A percentile compares a stretch with the other conserved stretches of the same genome.
These are phyloP conservation scores for Pyrenophora teres DNA, from an alignment of 2,329 filamentous ascomycete species.

Conservation along the genomic window DNA sequence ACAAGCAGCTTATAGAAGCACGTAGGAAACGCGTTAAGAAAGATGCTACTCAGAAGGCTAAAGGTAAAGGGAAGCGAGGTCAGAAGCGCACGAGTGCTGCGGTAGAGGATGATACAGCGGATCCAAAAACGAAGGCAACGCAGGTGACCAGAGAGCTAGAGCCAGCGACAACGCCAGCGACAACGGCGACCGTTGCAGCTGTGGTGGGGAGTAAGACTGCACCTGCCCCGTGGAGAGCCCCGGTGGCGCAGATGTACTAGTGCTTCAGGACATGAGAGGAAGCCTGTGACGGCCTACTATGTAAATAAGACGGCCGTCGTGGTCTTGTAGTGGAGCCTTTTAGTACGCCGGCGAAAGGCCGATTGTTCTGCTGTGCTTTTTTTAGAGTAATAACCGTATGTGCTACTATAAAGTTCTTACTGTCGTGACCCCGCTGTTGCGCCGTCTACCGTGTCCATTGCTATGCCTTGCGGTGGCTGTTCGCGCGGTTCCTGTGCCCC, in stretches of 20 bases:
- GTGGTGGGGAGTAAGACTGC: too few relatives aligned
- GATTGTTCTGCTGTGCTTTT: neutral
- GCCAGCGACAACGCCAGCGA: neutral
- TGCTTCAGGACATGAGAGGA: neutral
- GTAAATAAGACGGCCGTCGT: neutral
- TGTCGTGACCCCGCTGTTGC: neutral
- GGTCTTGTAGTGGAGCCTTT: neutral
- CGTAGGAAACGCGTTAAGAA: conserved; percentile 25
- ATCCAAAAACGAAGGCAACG: neutral
- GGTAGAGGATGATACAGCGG: neutral
- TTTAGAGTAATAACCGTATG: neutral
- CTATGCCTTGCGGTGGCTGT: neutral
- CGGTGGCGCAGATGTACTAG: conserved; percentile 3
- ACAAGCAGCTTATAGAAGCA: conserved; percentile 27
- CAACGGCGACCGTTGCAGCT: too few relatives aligned
- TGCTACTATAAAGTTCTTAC: neutral
- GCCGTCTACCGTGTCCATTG: neutral
- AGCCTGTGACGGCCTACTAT: neutral
- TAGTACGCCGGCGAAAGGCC: neutral
- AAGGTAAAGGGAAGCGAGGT: conserved; percentile 2
- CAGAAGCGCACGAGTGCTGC: neutral
- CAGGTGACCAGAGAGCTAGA: neutral
- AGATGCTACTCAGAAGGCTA: conserved; percentile 23
- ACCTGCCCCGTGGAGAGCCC: neutral
- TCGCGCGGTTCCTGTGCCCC: neutral